phyloP scores from a whole-genome alignment of 768 basidiomycete species.

The Panaeolus papilionaceus region DNA sequence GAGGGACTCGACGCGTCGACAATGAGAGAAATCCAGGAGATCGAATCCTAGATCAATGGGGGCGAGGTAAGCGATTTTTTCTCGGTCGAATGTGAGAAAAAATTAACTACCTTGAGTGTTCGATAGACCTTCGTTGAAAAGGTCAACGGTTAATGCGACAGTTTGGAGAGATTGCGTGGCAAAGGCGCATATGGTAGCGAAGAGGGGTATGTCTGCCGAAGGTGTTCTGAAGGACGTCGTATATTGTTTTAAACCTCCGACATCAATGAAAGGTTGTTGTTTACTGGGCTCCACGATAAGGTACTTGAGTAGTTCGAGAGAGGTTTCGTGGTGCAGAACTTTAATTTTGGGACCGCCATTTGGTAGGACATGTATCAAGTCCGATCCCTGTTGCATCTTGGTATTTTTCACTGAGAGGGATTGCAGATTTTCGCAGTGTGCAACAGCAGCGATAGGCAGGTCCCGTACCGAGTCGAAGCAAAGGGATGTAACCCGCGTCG shows the following conservation, averaged over 20 bases:
- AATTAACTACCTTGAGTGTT: conserved; percentile 2
- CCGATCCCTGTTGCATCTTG: not conserved
- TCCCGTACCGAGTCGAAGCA: not conserved
- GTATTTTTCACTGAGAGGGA: not conserved
- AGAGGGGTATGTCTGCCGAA: conserved; percentile 6
- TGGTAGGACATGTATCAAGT: not conserved
- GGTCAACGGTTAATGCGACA: conserved; percentile 3
- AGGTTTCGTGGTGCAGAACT: not conserved
- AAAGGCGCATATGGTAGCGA: not conserved
- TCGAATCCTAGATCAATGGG: conserved; percentile 9
- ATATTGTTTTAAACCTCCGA: conserved; percentile 1
- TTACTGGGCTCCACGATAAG: not conserved
- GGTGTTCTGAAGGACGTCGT: not conserved
- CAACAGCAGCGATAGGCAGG: not conserved
- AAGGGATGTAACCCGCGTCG: not conserved
- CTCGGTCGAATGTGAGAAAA: not conserved
- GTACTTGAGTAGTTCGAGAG: not conserved
- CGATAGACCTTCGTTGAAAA: conserved; percentile 5
- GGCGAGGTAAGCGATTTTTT: not conserved
- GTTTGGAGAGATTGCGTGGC: not conserved
- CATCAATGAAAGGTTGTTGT: conserved; percentile 7
- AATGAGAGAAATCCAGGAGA: conserved; percentile 3
- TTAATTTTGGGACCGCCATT: conserved; percentile 1
- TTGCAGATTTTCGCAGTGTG: not conserved
- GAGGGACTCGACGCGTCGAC: not conserved